Evolutionary conservation across 768 basidiomycete genomes (phyloP), one percentile per base, ranked within the genome.

Genomic region (Auricularia sp.): DNA sequence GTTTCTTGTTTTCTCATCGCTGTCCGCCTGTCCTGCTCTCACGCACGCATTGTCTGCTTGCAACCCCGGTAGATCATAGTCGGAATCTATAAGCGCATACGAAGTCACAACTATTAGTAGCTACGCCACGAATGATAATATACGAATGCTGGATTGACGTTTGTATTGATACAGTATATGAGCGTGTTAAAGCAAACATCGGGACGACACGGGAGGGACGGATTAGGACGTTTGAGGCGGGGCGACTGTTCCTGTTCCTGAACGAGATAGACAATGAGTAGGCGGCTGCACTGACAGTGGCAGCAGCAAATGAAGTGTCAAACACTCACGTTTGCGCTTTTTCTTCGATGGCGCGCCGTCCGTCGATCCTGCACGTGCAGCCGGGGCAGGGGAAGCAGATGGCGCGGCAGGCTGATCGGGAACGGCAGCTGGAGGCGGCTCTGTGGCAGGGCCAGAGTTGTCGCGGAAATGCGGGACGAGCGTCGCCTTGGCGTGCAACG

Each of bases 241-340:
- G 12, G 39, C 39, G 39, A 14, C 39, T 42, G 39, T 42, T 42
- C 39, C 39, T 42, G 39, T 42, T 14, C 39, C 39, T 42, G 39
- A 14, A 42, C 16, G 21, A 51, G 47, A 51, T 21, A 51, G 18
- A 51, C 18, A 18, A 21, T 16, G 47, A 51, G 47, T 51, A 16
- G 47, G 47, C 47, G 47, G 47, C 16, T 16, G 47, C 21, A 18
- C 47, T 51, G 47, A 18, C 47, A 51, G 47, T 21, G 47, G 47
- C 14, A 51, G 47, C 47, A 51, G 47, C 47, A 51, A 16, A 51
- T 18, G 47, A 18, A 51, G 47, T 51, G 47, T 51, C 47, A 42
- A n/a, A 21, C 18, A 76, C 86, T 64, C 72, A 86, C 90, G 84
- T 79, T 91, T 91, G 72, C 83, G 84, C 76, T 87, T 92, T 77